A percentile compares a stretch with the other conserved stretches of the same genome.
These are phyloP conservation scores for Talaromyces verruculosus DNA, from an alignment of 2,329 filamentous ascomycete genomes.

Conservation along the genomic window DNA sequence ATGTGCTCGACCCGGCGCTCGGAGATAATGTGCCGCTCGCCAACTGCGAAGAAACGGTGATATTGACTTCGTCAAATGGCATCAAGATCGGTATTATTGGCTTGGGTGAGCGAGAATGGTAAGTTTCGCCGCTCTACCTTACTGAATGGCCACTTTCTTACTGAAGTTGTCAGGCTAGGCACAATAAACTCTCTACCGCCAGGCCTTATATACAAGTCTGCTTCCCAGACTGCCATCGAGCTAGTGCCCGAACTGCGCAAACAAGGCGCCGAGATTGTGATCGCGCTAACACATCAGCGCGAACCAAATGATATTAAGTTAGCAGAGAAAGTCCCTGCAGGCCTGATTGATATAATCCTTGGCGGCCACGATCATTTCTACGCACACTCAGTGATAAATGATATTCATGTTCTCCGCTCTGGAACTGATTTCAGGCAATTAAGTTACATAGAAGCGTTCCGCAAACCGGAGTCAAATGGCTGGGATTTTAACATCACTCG, in stretches of 20 bases:
- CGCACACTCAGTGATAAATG: conserved; percentile 71
- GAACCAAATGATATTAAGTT: conserved; percentile 89
- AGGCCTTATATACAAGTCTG: conserved; percentile 77
- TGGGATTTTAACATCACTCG: conserved; percentile 81
- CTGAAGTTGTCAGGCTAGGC: conserved; percentile 56
- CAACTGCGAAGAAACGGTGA: conserved; percentile 70
- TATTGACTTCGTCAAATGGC: conserved; percentile 78
- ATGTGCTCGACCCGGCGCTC: conserved; percentile 79
- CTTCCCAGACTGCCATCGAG: conserved; percentile 71
- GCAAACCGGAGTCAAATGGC: conserved; percentile 51
- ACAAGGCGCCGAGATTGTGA: conserved; percentile 77
- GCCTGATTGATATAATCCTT: conserved; percentile 78
- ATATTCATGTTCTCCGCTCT: conserved; percentile 79
- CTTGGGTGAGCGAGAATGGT: conserved; percentile 81
- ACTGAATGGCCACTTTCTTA: background rate
- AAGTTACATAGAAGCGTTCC: conserved; percentile 78
- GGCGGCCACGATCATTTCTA: conserved; percentile 93
- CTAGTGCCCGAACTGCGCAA: conserved; percentile 70
- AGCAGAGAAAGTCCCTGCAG: conserved; percentile 67
- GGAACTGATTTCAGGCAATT: conserved; percentile 91
- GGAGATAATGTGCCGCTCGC: conserved; percentile 74
- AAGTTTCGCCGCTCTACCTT: conserved; percentile 18
- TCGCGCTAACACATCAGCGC: conserved; percentile 80
- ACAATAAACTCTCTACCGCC: conserved; percentile 86
- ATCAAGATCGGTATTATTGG: conserved; percentile 84